These are phyloP conservation scores for Saposhnikovia divaricata DNA, from an alignment of 129 eudicot species.

Conservation along the genomic window DNA sequence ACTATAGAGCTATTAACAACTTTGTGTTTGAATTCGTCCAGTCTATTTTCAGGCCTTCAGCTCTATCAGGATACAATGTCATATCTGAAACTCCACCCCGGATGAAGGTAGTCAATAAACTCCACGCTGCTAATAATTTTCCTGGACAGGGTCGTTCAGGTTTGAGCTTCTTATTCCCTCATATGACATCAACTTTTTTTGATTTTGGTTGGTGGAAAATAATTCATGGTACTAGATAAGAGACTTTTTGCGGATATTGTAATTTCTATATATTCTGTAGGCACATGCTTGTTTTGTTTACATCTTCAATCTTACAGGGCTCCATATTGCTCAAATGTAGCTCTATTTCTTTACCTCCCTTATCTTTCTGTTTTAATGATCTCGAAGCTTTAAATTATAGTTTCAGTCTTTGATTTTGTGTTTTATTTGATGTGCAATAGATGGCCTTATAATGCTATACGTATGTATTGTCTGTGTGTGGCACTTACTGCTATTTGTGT, in stretches of 20 bases:
- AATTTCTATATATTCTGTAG: not conserved
- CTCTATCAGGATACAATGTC: too few relatives aligned
- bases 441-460: not conserved
- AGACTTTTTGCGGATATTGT: not conserved
- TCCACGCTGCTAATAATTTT: constrained; percentile 34
- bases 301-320: not conserved
- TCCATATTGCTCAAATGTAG: not conserved
- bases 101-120: too few relatives aligned
- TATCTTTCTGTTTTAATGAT: not conserved
- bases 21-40: too few relatives aligned
- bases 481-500: not conserved
- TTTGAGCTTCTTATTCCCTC: constrained; percentile 15
- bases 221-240: not conserved
- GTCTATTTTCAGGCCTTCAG: too few relatives aligned
- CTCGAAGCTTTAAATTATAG: not conserved
- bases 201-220: not conserved
- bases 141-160: constrained; percentile 52
- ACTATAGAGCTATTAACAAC: too few relatives aligned
- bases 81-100: too few relatives aligned
- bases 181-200: not conserved
- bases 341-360: not conserved
- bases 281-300: not conserved
- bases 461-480: not conserved
- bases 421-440: not conserved
- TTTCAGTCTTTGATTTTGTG: not conserved